Evolutionary conservation across 176 grass and related monocot species (phyloP), one percentile per base, ranked within the genome.

Genomic region (Alloteropsis semialata): DNA sequence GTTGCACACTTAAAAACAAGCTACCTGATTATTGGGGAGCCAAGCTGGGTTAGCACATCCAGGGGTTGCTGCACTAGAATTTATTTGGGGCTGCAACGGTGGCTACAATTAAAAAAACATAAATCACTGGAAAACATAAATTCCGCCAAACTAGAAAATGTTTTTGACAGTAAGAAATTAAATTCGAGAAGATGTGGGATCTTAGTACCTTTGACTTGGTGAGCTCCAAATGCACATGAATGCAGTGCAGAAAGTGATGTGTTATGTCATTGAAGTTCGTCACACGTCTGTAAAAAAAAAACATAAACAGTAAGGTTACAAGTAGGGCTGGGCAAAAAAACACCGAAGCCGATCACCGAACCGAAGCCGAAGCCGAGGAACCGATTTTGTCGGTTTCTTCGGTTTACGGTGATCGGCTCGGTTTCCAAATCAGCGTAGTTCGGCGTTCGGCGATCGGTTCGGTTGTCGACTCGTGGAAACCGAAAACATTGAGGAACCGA

Each of bases 161-260:
- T n/a, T 21, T 83, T 24, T 51, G 43, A 55, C 29, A 27, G 33
- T 21, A 86, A 25, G 64, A 55, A 7, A 73, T 6, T 69, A 82
- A 74, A 82, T 3, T 72, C 50, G 45, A 75, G 53, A 76, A 37
- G 7, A 30, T 37, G 41, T 57, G 39, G 39, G 4, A 85, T 77
- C 17, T 50, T 19, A 68, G 27, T 94, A 98, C 95, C 90, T 91
- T 98, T 65, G 54, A 0, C 74, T 59, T 92, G 22, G 81, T 94
- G 59, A 89, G 88, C 45, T 95, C 84, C 88, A 98, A 57, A 89
- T 98, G 92, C 19, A 92, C 90, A 79, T 95, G 75, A 84, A 98
- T 89, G 83, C 92, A 98, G 64, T 94, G 82, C 42, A 98, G 68
- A 89, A 95, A 95, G 75, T 98, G 96, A 70, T 88, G 91, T 3